Evolutionary conservation across 2,329 filamentous ascomycete genomes (phyloP), one percentile per base, ranked within the genome.

Genomic region (Penicillium sp.): DNA sequence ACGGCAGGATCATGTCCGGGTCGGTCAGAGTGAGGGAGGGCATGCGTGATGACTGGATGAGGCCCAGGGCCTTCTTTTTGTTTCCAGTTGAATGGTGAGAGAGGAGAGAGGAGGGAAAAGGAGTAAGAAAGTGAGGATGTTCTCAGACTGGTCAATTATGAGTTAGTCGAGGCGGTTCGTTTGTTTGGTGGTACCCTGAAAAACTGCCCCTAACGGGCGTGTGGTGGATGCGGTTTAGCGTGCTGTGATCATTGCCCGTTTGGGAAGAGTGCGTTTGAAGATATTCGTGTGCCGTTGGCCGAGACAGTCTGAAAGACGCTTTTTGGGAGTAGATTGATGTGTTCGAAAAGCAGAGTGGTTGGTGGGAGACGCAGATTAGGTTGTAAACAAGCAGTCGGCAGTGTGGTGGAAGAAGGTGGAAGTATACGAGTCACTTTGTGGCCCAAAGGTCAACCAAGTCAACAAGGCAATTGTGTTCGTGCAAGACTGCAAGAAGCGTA

Each of bases 1-100:
- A 88, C 63, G 93, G 93, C 56, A 97, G 82, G 71, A 97, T 96
- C 92, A 97, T 93, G 76, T 96, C 93, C 56, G 93, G 92, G 77
- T 97, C 96, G 59, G 92, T 96, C 72, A 97, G 82, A 2, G 93
- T 96, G 51, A 93, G 93, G 62, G 92, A 96, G 13, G 87, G 88
- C 66, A 90, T 88, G 47, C 72, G 69, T 26, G 65, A 60, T 37
- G 65, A 37, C 13, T 37, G 35, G 35, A 13, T 37, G 17, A 37
- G 13, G 13, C 35, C 35, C 35, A 4, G 35, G 35, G 35, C 35
- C 13, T 37, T 37, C 35, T 13, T 37, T 37, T 13, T 12, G 35
- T 37, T 37, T 37, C 35, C 35, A 37, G 35, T 37, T 37, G 35
- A 37, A 15, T 15, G 35, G 35, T 15, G 35, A 13, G 53, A 37